Base-by-base conservation (phyloP, 352 stramenopile species). In the Phytophthora sp. region DNA sequence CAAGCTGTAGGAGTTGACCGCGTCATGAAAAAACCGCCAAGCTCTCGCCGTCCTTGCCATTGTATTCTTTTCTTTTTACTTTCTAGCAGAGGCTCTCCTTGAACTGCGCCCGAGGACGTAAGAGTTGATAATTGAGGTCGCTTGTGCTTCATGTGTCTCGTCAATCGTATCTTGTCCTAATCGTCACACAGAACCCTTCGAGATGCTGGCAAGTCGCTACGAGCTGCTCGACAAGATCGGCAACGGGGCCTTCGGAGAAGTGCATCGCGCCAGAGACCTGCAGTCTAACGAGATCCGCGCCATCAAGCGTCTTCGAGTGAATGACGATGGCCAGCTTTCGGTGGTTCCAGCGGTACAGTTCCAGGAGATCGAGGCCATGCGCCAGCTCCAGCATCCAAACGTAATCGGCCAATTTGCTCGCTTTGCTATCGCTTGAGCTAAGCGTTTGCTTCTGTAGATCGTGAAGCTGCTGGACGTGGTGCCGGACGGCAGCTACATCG, bases 331-430 rank as follows among this genome's bases (percentile, higher is more conserved):
- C 10, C 63, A 60, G 13, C 66, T 89, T 46, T 54, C 54, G 18
- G 68, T 82, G 48, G 62, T 94, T 5, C 82, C 83, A 7, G 77
- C 74, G 10, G 53, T 68, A 26, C 76, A 85, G 21, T 91, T 92
- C 69, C 81, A 91, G 46, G 85, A 92, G 64, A 88, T 92, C 51
- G 77, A 94, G 58, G 69, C 77, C 27, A 69, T 92, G 73, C 79
- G 82, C 1, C 85, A 94, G 52, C 69, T 92, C 35, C 69, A 79
- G 27, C 85, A 94, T 61, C 67, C 76, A 4, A 91, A 90, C 48
- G 79, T 91, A 61, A 20, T 61, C 20, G 5, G 8, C 32, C n/a
- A 13, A 4, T 30, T 28, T 53, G 11, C 1, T 42, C 2, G 12
- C 26, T 31, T 38, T 23, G 18, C n/a, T n/a, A n/a, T 3, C 3